A percentile compares a stretch with the other conserved stretches of the same genome.
Evolutionary conservation across 208 protist genomes (phyloP).

Genomic region (Wallacemonas sp.): DNA sequence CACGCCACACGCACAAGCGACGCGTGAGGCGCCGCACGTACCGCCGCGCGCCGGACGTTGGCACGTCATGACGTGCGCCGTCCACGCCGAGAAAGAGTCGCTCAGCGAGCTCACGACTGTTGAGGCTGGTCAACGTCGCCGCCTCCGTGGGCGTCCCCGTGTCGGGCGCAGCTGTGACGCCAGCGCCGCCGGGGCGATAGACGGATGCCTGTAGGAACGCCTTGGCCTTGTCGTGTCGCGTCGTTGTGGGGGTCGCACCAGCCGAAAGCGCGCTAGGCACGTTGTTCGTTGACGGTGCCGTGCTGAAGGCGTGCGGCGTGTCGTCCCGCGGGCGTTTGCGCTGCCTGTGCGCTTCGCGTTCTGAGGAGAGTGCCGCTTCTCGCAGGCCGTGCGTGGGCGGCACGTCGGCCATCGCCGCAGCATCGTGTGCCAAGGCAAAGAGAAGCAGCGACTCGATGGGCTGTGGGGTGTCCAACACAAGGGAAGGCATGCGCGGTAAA

Average conservation of each 20-base stretch:
- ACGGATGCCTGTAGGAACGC: too few relatives aligned
- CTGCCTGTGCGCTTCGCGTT: not conserved
- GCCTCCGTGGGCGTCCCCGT: too few relatives aligned
- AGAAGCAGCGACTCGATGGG: slow-evolving; percentile 42
- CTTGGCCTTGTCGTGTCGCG: too few relatives aligned
- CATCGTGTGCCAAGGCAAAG: slow-evolving; percentile 53
- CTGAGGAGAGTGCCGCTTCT: slow-evolving; percentile 7
- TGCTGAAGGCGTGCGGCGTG: too few relatives aligned
- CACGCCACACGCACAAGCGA: slow-evolving; percentile 52
- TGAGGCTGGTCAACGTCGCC: too few relatives aligned
- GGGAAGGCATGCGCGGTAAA: slow-evolving; percentile 30
- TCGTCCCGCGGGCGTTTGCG: too few relatives aligned
- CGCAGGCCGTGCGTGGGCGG: slow-evolving; percentile 10
- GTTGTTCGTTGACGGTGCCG: too few relatives aligned
- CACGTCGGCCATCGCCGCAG: slow-evolving; percentile 23
- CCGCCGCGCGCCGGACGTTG: slow-evolving; percentile 11
- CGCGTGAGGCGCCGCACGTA: slow-evolving; percentile 47
- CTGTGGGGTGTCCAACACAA: slow-evolving; percentile 38
- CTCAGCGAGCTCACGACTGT: too few relatives aligned
- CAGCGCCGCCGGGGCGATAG: not conserved
- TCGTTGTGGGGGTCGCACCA: too few relatives aligned
- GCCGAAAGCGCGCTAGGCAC: too few relatives aligned
- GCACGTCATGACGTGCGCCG: too few relatives aligned
- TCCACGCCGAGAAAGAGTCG: too few relatives aligned
- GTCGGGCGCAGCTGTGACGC: not conserved